A percentile compares a stretch with the other conserved stretches of the same genome.
These are phyloP conservation scores for Ogataea zsoltii DNA, from an alignment of 805 yeast species.

Conservation along the genomic window DNA sequence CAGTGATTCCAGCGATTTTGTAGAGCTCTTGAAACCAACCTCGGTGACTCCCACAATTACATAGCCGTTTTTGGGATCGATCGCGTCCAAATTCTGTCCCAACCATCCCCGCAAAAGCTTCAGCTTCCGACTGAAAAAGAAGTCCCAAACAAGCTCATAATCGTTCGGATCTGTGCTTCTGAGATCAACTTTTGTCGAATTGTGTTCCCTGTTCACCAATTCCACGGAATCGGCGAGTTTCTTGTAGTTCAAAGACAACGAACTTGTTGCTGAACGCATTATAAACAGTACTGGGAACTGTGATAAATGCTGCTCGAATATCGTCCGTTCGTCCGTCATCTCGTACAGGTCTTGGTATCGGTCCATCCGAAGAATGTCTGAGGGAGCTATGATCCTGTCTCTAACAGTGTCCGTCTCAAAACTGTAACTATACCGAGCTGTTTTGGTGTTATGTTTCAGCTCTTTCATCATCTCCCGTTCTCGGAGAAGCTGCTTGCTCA, in stretches of 20 bases:
- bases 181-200: constrained; percentile 3
- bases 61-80: constrained; percentile 3
- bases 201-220: constrained; percentile 16
- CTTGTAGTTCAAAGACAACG: constrained; percentile 19
- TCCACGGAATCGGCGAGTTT: constrained; percentile 22
- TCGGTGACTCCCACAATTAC: constrained; percentile 21
- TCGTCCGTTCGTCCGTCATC: neutral
- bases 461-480: neutral
- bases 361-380: neutral
- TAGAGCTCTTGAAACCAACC: constrained; percentile 12
- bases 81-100: neutral
- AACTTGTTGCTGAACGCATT: constrained; percentile 9
- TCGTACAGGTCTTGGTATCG: neutral
- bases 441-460: neutral
- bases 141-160: constrained; percentile 21
- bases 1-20: constrained; percentile 14
- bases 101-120: neutral
- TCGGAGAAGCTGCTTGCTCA: neutral
- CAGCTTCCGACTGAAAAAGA: constrained; percentile 15
- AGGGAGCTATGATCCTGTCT: constrained; percentile 8
- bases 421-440: constrained; percentile 12
- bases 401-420: constrained; percentile 7
- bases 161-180: constrained; percentile 24
- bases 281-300: constrained; percentile 24
- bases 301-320: constrained; percentile 14